Conservation (phyloP, 257 asterid genomes). For the Coffea eugenioides region DNA sequence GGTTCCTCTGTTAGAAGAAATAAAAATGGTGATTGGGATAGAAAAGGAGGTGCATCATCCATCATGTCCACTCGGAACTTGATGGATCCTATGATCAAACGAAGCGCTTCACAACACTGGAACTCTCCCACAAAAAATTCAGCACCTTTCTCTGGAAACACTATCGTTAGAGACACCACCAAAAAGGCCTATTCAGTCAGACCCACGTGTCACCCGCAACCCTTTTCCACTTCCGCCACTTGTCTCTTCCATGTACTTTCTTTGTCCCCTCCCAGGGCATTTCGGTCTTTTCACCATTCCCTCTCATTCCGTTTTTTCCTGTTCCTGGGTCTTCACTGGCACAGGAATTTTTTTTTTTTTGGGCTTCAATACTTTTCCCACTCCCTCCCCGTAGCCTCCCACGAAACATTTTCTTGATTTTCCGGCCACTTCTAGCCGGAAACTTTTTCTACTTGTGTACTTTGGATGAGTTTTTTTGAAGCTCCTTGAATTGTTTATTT, state of each 20-base stretch:
- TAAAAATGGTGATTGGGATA: neutral
- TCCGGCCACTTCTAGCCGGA: slow-evolving; percentile 25
- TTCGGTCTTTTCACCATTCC: slow-evolving; percentile 35
- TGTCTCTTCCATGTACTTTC: slow-evolving; percentile 44
- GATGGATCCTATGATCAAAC: neutral
- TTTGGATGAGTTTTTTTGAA: slow-evolving; percentile 1
- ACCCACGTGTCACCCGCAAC: slow-evolving; percentile 62
- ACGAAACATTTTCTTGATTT: slow-evolving; percentile 19
- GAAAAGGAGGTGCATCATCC: neutral
- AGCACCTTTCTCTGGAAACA: slow-evolving; percentile 25
- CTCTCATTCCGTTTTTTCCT: slow-evolving; percentile 17
- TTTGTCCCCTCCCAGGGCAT: slow-evolving; percentile 25
- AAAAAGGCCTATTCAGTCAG: slow-evolving; percentile 45
- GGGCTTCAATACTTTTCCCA: slow-evolving; percentile 14
- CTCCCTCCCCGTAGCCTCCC: neutral
- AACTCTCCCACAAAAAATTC: neutral
- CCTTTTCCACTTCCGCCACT: slow-evolving; percentile 50
- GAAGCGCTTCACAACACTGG: neutral
- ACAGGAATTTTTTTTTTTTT: neutral
- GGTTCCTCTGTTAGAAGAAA: too few species aligned
- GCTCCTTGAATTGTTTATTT: neutral
- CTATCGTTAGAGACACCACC: slow-evolving; percentile 38
- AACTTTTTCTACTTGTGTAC: neutral
- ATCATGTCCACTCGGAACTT: neutral
- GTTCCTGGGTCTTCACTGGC: neutral